Percentiles rank a stretch among this genome's conserved stretches.
phyloP scores from a whole-genome alignment of 1,284 basidiomycete genomes.

The Marasmius sp. region DNA sequence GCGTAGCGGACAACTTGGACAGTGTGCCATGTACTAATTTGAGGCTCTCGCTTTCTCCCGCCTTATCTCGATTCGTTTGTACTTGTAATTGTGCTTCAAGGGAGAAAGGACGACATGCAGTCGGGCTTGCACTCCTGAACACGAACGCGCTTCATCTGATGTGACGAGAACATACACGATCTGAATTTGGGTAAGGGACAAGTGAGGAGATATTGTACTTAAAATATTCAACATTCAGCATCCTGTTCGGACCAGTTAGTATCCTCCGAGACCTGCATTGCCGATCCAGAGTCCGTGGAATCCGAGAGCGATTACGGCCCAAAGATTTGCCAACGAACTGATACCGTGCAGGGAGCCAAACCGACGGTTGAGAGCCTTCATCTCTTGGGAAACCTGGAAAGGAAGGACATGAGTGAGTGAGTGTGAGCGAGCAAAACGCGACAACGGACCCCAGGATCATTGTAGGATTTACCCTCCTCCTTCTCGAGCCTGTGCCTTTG shows the following conservation, averaged over 20 bases:
- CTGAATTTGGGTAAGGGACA: neutral
- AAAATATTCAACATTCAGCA: neutral
- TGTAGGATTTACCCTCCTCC: constrained; percentile 68
- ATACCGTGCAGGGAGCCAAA: constrained; percentile 70
- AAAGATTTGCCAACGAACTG: constrained; percentile 66
- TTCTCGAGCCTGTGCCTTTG: constrained; percentile 73
- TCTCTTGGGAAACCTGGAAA: constrained; percentile 61
- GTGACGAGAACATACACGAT: too few species aligned
- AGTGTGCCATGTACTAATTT: constrained; percentile 24
- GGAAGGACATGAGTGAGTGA: neutral
- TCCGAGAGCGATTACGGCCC: constrained; percentile 56
- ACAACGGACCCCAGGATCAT: constrained; percentile 56
- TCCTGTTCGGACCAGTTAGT: constrained; percentile 19
- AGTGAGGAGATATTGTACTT: neutral
- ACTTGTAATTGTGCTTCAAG: constrained; percentile 6
- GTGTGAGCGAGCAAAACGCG: neutral
- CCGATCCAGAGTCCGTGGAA: constrained; percentile 78
- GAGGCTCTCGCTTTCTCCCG: constrained; percentile 7
- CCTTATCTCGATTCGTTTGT: constrained; percentile 13
- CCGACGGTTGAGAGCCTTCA: constrained; percentile 65
- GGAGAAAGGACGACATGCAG: neutral
- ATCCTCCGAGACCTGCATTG: constrained; percentile 43
- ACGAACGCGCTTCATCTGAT: too few species aligned
- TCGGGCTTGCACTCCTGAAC: neutral
- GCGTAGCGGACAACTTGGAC: constrained; percentile 39